These are phyloP conservation scores for Rhodotorula graminis DNA, from an alignment of 768 basidiomycete species.

Conservation along the genomic window DNA sequence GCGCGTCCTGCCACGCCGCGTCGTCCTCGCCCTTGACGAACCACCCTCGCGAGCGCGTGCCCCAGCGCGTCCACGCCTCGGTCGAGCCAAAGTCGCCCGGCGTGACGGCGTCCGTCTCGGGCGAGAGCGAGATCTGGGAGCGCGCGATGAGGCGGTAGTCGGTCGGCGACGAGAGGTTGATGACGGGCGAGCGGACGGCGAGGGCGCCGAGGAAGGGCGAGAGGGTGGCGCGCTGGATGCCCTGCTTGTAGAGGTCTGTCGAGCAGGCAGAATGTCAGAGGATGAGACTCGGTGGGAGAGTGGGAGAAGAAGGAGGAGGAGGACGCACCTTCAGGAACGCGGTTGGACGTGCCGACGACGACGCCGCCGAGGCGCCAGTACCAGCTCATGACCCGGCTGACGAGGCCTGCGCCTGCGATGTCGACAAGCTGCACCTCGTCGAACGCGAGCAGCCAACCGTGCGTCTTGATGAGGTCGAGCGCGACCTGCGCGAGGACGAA, in stretches of 20 bases:
- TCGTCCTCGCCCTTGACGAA: slow-evolving; percentile 35
- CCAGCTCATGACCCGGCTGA: slow-evolving; percentile 58
- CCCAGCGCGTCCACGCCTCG: slow-evolving; percentile 38
- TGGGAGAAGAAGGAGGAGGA: neutral
- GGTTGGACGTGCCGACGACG: slow-evolving; percentile 49
- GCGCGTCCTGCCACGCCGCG: slow-evolving; percentile 35
- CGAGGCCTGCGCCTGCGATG: slow-evolving; percentile 56
- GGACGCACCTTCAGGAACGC: slow-evolving; percentile 39
- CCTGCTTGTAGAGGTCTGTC: slow-evolving; percentile 58
- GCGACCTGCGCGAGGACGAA: slow-evolving; percentile 54
- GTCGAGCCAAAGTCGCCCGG: slow-evolving; percentile 24
- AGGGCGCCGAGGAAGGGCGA: slow-evolving; percentile 59
- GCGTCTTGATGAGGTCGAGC: slow-evolving; percentile 51
- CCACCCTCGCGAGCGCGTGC: slow-evolving; percentile 37
- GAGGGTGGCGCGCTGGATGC: slow-evolving; percentile 58
- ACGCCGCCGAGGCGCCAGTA: slow-evolving; percentile 63
- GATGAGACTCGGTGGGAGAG: no score
- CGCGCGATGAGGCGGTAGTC: slow-evolving; percentile 51
- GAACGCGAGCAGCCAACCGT: slow-evolving; percentile 56
- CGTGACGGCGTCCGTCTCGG: slow-evolving; percentile 1
- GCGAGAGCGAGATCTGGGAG: slow-evolving; percentile 4
- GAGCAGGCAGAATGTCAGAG: slow-evolving; percentile 33
- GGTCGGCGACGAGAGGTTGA: slow-evolving; percentile 51
- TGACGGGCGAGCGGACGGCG: slow-evolving; percentile 55
- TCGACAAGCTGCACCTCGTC: slow-evolving; percentile 62